Conservation (phyloP, 108 stramenopile species). For the Skeletonema marinoi region DNA sequence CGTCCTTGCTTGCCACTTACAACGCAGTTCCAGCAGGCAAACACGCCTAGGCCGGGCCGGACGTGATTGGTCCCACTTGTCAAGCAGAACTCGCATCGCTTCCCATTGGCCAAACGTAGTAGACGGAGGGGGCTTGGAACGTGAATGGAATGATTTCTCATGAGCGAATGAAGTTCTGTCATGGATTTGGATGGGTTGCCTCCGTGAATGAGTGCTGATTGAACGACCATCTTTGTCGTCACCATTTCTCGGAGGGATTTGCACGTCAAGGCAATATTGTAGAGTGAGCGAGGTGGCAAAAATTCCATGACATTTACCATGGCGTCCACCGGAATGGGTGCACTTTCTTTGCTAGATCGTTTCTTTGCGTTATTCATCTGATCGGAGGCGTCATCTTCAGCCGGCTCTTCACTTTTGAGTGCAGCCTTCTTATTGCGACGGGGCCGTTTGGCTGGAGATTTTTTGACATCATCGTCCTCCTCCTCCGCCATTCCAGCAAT, state of each 20-base stretch:
- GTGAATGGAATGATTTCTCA: conserved; percentile 11
- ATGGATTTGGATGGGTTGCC: conserved; percentile 11
- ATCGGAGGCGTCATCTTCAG: neutral
- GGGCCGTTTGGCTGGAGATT: neutral
- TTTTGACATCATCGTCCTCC: neutral
- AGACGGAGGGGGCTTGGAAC: conserved; percentile 20
- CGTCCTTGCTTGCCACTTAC: neutral
- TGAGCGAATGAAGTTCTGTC: conserved; percentile 10
- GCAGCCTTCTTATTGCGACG: neutral
- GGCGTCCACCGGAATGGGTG: conserved; percentile 2
- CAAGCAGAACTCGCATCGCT: conserved; percentile 12
- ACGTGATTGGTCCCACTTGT: conserved; percentile 13
- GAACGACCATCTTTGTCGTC: conserved; percentile 13
- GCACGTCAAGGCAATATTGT: conserved; percentile 7
- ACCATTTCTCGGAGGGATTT: conserved; percentile 8
- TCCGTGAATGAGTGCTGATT: conserved; percentile 8
- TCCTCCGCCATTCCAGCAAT: neutral
- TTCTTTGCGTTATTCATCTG: neutral
- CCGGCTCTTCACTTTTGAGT: neutral
- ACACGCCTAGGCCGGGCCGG: conserved; percentile 17
- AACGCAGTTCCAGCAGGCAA: conserved; percentile 26
- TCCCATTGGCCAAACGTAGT: conserved; percentile 19
- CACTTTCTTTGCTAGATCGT: neutral
- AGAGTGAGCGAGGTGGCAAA: conserved; percentile 3
- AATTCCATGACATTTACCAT: conserved; percentile 11